A percentile compares a stretch with the other conserved stretches of the same genome.
Conservation (phyloP, 2,329 filamentous ascomycete species). For the Hymenoscyphus albidus region DNA sequence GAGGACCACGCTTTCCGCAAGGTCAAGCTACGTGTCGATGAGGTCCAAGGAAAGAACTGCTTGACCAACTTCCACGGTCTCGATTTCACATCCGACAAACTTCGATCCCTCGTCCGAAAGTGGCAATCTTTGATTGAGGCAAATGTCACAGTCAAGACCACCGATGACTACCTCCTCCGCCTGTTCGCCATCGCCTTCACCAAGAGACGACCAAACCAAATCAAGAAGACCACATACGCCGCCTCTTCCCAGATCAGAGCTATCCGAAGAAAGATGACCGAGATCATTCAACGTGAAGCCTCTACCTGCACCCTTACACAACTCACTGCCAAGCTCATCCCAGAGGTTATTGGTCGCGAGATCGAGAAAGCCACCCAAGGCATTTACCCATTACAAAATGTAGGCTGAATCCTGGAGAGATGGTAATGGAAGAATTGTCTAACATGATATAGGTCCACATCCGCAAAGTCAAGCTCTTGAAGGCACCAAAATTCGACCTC, state of each 20-base stretch:
- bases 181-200: slow-evolving; percentile 99
- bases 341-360: slow-evolving; percentile 98
- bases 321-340: slow-evolving; percentile 97
- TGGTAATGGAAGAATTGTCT: slow-evolving; percentile 30
- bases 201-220: slow-evolving; percentile 98
- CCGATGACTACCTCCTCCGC: slow-evolving; percentile 98
- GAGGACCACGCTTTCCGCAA: slow-evolving; percentile 99
- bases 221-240: slow-evolving; percentile 99
- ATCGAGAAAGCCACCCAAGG: slow-evolving; percentile 99
- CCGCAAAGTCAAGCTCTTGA: slow-evolving; percentile 99
- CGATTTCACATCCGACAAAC: slow-evolving; percentile 99
- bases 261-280: slow-evolving; percentile 99
- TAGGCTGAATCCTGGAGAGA: slow-evolving; percentile 40
- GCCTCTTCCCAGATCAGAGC: slow-evolving; percentile 93
- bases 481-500: slow-evolving; percentile 98
- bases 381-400: slow-evolving; percentile 99
- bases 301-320: slow-evolving; percentile 90
- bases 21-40: slow-evolving; percentile 96
- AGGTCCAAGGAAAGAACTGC: slow-evolving; percentile 99
- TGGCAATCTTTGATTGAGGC: slow-evolving; percentile 99
- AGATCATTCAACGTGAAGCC: slow-evolving; percentile 97
- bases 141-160: slow-evolving; percentile 99
- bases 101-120: slow-evolving; percentile 97
- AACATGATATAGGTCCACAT: slow-evolving; percentile 80
- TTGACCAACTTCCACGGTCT: slow-evolving; percentile 99